Base-by-base conservation (phyloP, 768 basidiomycete species). In the Boletus reticuloceps region DNA sequence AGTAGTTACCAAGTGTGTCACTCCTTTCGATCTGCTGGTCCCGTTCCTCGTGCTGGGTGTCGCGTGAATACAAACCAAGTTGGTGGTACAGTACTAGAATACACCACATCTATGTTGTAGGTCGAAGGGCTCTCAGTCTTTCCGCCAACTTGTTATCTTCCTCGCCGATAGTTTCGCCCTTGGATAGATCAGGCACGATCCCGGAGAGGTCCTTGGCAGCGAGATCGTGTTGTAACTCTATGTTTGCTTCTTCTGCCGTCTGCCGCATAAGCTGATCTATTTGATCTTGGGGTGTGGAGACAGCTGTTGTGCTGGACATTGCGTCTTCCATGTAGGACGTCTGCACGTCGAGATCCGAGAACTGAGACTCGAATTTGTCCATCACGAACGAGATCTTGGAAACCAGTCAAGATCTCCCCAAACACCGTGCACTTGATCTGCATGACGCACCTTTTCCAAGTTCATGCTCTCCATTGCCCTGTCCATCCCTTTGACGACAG, bases 391-490 rank as follows among this genome's bases (percentile, higher is more conserved):
- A 96, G 67, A 99, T 98, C 96, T 98, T 69, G 40, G 17, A 32
- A 47, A 36, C 48, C 13, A 9, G 32, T 50, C 37, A 36, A 37
- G 14, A 20, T 16, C 20, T 51, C 22, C 19, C 41, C 39, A 29
- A 46, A 14, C 43, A 14, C 32, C 16, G 44, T 14, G 0, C 17
- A 9, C 16, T 20, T 17, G 3, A 40, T 29, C 50, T 12, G 14
- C 32, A 25, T 22, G 27, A 76, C 85, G 67, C 66, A 97, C 96
- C 69, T 88, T 82, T 65, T 99, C 97, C 53, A 98, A 82, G 77
- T 99, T 98, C 97, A 99, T 99, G 73, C 80, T 89, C 64, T 97
- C 90, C 97, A 99, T 98, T 5, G 97, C 97, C 69, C 89, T 91
- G 71, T 99, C 97, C 97, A 99, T 98, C 34, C 94, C 95, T 65